These are phyloP conservation scores for Breynia disticha DNA, from an alignment of 441 rosid species.

Conservation along the genomic window DNA sequence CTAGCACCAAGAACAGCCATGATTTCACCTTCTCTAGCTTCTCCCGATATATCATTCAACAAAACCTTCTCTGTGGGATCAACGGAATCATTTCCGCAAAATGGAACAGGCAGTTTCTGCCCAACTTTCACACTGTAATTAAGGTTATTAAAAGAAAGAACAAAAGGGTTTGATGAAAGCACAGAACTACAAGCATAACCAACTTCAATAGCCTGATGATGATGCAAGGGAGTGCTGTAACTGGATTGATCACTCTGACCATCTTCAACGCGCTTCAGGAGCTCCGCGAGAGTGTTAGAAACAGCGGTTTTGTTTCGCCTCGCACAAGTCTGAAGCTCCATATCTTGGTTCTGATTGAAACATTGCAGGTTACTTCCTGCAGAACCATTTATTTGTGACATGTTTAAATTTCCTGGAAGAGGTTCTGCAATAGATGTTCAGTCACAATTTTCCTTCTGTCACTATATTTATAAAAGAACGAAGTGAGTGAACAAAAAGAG, in stretches of 20 bases:
- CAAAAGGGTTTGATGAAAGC: slow-evolving; percentile 37
- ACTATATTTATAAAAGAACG: slow-evolving; percentile 28
- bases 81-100: slow-evolving; percentile 14
- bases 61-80: slow-evolving; percentile 30
- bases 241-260: slow-evolving; percentile 24
- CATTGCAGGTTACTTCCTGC: slow-evolving; percentile 24
- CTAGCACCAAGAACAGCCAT: slow-evolving; percentile 76
- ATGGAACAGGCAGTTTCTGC: slow-evolving; percentile 23
- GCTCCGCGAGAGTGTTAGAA: slow-evolving; percentile 53
- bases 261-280: slow-evolving; percentile 49
- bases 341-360: slow-evolving; percentile 17
- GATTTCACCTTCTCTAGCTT: slow-evolving; percentile 69
- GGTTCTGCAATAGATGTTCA: slow-evolving; percentile 20
- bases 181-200: slow-evolving; percentile 20
- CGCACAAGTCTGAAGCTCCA: slow-evolving; percentile 34
- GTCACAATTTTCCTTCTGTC: slow-evolving; percentile 17
- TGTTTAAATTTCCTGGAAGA: slow-evolving; percentile 16
- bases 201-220: slow-evolving; percentile 28
- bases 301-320: slow-evolving; percentile 19
- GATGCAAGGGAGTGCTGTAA: slow-evolving; percentile 18
- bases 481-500: not conserved
- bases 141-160: slow-evolving; percentile 48
- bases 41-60: slow-evolving; percentile 45
- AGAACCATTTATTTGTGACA: slow-evolving; percentile 21
- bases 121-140: slow-evolving; percentile 42